A percentile compares a stretch with the other conserved stretches of the same genome.
phyloP scores from a whole-genome alignment of 305 asterid species.

The Solanum hybrid region DNA sequence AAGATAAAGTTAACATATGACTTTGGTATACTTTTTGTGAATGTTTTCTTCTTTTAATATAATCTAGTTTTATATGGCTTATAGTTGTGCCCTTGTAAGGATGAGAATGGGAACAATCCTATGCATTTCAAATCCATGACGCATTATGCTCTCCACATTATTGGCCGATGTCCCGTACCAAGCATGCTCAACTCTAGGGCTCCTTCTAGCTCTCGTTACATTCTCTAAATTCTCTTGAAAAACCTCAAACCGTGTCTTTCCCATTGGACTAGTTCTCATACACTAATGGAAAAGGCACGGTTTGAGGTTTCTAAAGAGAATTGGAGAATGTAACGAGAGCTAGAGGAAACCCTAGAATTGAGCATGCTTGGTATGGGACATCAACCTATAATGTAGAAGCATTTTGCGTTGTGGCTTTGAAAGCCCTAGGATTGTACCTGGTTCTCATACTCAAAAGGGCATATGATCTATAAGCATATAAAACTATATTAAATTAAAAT shows the following conservation, averaged over 20 bases:
- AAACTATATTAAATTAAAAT: too few species aligned
- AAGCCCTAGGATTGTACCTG: neutral
- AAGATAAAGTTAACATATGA: neutral
- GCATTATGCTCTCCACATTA: neutral
- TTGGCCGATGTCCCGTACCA: neutral
- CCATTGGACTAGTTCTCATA: neutral
- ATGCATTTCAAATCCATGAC: neutral
- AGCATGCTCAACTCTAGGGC: neutral
- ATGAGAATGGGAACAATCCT: neutral
- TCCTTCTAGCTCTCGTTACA: neutral
- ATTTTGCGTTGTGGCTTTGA: conserved; percentile 48
- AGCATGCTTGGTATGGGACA: conserved; percentile 58
- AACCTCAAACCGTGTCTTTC: neutral
- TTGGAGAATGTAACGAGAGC: neutral
- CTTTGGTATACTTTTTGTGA: neutral
- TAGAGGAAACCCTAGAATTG: conserved; percentile 34
- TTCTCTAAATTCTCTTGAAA: neutral
- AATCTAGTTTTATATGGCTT: neutral
- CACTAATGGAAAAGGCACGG: neutral
- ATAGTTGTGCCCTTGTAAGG: neutral
- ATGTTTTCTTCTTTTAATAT: too few species aligned
- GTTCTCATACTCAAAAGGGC: neutral
- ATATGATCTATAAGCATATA: too few species aligned
- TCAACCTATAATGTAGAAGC: conserved; percentile 30
- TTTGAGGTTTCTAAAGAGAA: too few species aligned